Base-by-base conservation (phyloP, 352 stramenopile species). In the Pythium sp. region DNA sequence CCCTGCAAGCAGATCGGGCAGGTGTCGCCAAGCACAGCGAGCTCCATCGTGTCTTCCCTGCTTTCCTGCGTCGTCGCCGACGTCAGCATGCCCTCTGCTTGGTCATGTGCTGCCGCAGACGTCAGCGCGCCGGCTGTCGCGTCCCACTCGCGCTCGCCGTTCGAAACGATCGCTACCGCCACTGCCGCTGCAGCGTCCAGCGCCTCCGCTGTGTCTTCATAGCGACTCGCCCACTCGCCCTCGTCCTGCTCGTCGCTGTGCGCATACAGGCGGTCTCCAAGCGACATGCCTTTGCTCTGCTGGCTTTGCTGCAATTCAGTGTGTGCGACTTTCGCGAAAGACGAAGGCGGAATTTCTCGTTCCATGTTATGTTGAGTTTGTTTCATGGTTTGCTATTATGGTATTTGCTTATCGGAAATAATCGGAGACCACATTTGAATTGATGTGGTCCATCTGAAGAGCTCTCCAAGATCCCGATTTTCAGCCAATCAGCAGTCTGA, bases 1-100 rank as follows among this genome's bases (percentile, higher is more conserved):
- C 63, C 74, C 64, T 92, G 79, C 15, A 93, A 73, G 34, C 86
- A 93, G 58, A 93, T 93, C 1, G 86, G 65, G 47, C 86, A 93
- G 18, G 77, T 74, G 64, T 92, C 85, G n/a, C 82, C 81, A 0
- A 91, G 69, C 53, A 92, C 77, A 3, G 81, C 83, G n/a, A 86
- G 68, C 62, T 86, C 79, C 36, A 58, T 71, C 12, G 75, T 72
- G 5, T 64, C 28, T 24, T 65, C 58, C 22, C 68, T 69, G 58
- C 72, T 69, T 8, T 76, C 65, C 26, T 74, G 41, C 6, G 43
- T 55, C 3, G 68, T 56, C 11, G 51, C 32, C 8, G 59, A 49
- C 1, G 58, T 18, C 9, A 65, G 32, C 61, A 81, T 67, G 46
- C 14, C 20, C 3, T 53, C 43, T 18, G 15, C 30, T 18, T 47